Evolutionary conservation across 1,284 basidiomycete genomes (phyloP).

Genomic region (Sanghuangporus weigelae): DNA sequence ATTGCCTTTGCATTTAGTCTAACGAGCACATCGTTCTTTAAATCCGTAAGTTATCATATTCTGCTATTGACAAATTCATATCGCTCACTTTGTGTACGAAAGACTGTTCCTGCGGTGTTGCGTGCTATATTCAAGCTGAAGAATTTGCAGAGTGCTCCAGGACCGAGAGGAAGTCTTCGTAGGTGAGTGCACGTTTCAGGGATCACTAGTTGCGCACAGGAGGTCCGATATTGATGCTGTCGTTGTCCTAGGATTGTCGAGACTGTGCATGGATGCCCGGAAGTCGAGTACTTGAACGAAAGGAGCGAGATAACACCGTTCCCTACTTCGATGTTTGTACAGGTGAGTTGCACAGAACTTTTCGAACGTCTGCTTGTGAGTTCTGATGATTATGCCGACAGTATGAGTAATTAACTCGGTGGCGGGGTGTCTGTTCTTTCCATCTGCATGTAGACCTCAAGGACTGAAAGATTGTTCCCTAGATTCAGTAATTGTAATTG

Average conservation of each 20-base stretch:
- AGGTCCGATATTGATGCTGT: background rate
- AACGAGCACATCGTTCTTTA: slow-evolving; percentile 38
- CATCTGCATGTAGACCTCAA: background rate
- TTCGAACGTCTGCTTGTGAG: background rate
- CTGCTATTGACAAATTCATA: background rate
- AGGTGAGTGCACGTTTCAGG: slow-evolving; percentile 21
- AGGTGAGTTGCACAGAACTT: slow-evolving; percentile 21
- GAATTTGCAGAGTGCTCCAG: slow-evolving; percentile 40
- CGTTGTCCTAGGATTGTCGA: slow-evolving; percentile 20
- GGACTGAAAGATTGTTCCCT: background rate
- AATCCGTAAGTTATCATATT: slow-evolving; percentile 30
- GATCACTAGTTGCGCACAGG: background rate
- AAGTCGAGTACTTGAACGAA: slow-evolving; percentile 23
- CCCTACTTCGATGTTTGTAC: slow-evolving; percentile 27
- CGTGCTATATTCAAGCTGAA: slow-evolving; percentile 44
- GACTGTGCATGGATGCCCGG: slow-evolving; percentile 20
- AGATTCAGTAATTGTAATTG: background rate
- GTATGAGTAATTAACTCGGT: background rate
- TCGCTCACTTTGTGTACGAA: background rate
- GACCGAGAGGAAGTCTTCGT: slow-evolving; percentile 40
- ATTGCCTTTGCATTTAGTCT: slow-evolving; percentile 28
- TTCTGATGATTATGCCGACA: background rate
- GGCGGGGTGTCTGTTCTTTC: background rate
- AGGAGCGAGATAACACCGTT: slow-evolving; percentile 25
- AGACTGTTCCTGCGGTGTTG: slow-evolving; percentile 40